phyloP scores from a whole-genome alignment of 371 early-diverging fungal species.

The Lichtheimia ramosa region DNA sequence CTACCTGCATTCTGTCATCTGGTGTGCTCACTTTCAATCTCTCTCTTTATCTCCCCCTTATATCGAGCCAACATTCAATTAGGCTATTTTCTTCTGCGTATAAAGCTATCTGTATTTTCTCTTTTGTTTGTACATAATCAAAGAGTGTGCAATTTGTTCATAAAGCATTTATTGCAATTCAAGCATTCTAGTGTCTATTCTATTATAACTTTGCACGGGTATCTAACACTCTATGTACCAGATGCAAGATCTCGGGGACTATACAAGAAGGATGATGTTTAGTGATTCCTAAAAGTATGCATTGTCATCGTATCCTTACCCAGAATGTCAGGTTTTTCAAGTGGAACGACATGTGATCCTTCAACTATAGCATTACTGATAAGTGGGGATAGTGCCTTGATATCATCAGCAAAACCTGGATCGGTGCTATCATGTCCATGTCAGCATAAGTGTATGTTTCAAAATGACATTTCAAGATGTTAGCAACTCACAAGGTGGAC shows the following conservation, averaged over 20 bases:
- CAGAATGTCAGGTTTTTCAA: constrained; percentile 18
- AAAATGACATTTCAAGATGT: not conserved
- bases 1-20: not conserved
- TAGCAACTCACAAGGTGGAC: constrained; percentile 11
- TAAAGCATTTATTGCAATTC: too few species aligned
- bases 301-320: constrained; percentile 10
- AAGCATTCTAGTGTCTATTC: not conserved
- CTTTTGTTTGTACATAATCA: too few species aligned
- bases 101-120: not conserved
- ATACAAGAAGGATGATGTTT: not conserved
- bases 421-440: not conserved
- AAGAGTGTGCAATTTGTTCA: too few species aligned
- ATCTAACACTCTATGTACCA: not conserved
- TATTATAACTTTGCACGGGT: not conserved
- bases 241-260: not conserved
- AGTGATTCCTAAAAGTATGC: not conserved
- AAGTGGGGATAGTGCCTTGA: not conserved
- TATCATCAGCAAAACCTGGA: not conserved
- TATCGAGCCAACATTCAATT: not conserved
- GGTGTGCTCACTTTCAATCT: not conserved
- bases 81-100: not conserved
- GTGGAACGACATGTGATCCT: constrained; percentile 37
- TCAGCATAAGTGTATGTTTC: too few species aligned
- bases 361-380: constrained; percentile 18
- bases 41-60: not conserved